Evolutionary conservation across 768 basidiomycete species (phyloP).

Genomic region (Leccinum disarticulatum): DNA sequence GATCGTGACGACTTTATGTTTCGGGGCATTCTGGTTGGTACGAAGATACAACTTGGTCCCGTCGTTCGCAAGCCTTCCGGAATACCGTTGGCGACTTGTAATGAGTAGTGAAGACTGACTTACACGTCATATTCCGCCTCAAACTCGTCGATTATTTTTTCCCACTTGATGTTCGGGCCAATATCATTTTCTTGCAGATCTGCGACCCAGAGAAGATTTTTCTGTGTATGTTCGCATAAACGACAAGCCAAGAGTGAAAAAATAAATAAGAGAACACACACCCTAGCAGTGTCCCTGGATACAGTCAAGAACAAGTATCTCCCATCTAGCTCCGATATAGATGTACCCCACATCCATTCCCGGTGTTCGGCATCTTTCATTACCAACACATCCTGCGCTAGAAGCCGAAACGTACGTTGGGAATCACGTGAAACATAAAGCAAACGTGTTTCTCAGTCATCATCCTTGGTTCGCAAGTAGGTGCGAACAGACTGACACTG

Average conservation of each 20-base stretch:
- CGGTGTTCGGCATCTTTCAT: conserved; percentile 63
- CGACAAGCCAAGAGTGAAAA: background rate
- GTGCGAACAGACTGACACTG: conserved; percentile 49
- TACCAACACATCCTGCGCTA: conserved; percentile 70
- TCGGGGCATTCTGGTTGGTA: conserved; percentile 66
- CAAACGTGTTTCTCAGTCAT: conserved; percentile 7
- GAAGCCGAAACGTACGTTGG: conserved; percentile 4
- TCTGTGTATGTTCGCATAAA: conserved; percentile 39
- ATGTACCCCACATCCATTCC: conserved; percentile 60
- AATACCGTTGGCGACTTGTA: conserved; percentile 3
- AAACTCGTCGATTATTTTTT: conserved; percentile 68
- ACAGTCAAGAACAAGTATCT: conserved; percentile 59
- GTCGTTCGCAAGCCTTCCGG: conserved; percentile 59
- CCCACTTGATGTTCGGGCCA: conserved; percentile 67
- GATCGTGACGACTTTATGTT: conserved; percentile 63
- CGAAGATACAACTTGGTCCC: conserved; percentile 59
- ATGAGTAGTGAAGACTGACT: conserved; percentile 22
- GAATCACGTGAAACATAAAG: background rate
- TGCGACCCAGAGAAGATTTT: conserved; percentile 74
- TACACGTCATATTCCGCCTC: conserved; percentile 66
- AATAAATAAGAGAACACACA: conserved; percentile 29
- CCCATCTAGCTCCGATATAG: conserved; percentile 59
- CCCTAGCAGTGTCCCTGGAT: conserved; percentile 61
- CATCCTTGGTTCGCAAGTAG: background rate
- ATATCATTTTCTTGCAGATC: conserved; percentile 61